phyloP scores from a whole-genome alignment of 2,329 filamentous ascomycete genomes.

The Trichoderma semiorbis region DNA sequence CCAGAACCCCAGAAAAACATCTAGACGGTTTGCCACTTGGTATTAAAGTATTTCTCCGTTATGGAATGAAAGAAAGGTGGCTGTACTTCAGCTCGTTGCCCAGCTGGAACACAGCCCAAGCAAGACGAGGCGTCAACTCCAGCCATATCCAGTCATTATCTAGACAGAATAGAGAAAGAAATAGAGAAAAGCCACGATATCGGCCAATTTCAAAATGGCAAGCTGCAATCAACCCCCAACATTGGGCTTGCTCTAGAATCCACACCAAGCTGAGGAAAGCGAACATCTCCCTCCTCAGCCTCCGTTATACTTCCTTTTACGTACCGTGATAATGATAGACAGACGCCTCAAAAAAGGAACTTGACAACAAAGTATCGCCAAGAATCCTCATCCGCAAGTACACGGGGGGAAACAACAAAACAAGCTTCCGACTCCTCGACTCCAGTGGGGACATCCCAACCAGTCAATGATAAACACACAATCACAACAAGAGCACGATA shows the following conservation, averaged over 20 bases:
- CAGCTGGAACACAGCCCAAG: not conserved
- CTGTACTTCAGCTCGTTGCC: not conserved
- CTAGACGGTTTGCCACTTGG: not conserved
- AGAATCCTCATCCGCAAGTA: not conserved
- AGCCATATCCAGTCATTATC: not conserved
- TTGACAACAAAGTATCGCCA: not conserved
- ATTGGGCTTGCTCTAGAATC: not conserved
- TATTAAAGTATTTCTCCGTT: conserved; percentile 2
- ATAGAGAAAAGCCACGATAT: not conserved
- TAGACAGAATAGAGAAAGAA: not conserved
- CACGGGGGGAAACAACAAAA: not conserved
- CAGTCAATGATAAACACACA: conserved; percentile 6
- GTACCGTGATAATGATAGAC: not conserved
- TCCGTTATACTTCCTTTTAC: not conserved
- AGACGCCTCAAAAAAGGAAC: not conserved
- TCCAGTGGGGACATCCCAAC: not conserved
- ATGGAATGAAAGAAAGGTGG: not conserved
- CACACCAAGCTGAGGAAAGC: not conserved
- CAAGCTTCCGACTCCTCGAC: not conserved
- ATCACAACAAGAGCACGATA: not conserved
- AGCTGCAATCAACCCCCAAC: not conserved
- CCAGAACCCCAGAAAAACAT: not conserved
- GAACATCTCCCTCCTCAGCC: not conserved
- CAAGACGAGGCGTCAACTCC: not conserved
- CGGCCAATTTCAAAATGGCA: not conserved